Conservation (phyloP, 305 asterid genomes). For the Fraxinus greggii region DNA sequence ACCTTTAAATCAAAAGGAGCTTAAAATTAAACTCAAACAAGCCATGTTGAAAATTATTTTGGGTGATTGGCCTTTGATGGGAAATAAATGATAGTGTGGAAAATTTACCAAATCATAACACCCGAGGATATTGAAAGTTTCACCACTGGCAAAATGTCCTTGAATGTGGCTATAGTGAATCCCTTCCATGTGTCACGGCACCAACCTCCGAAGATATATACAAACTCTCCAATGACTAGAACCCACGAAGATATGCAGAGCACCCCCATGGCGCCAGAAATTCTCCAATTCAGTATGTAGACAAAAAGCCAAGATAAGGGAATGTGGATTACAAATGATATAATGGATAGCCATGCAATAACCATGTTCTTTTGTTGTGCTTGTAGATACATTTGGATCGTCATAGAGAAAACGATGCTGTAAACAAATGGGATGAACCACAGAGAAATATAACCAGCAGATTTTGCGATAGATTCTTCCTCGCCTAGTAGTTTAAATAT, state of each 20-base stretch:
- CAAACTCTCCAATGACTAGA: slow-evolving; percentile 37
- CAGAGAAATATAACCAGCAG: slow-evolving; percentile 39
- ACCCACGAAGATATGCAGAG: slow-evolving; percentile 43
- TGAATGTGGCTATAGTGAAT: slow-evolving; percentile 41
- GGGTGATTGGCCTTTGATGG: neutral
- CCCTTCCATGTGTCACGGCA: slow-evolving; percentile 54
- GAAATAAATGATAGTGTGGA: neutral
- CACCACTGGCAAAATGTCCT: slow-evolving; percentile 44
- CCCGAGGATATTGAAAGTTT: slow-evolving; percentile 58
- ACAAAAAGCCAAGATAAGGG: slow-evolving; percentile 46
- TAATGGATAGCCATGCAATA: slow-evolving; percentile 33
- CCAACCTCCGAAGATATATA: slow-evolving; percentile 48
- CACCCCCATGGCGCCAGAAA: slow-evolving; percentile 40
- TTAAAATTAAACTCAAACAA: neutral
- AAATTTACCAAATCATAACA: slow-evolving; percentile 48
- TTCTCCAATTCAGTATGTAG: slow-evolving; percentile 29
- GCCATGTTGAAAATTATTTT: neutral
- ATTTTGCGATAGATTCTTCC: slow-evolving; percentile 33
- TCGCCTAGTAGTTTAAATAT: slow-evolving; percentile 45
- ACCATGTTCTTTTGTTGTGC: slow-evolving; percentile 52
- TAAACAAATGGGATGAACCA: slow-evolving; percentile 47
- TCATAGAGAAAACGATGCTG: slow-evolving; percentile 30
- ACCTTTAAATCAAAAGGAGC: neutral
- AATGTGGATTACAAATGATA: slow-evolving; percentile 33
- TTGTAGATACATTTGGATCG: slow-evolving; percentile 52